Evolutionary conservation across 257 asterid species (phyloP).

Genomic region (Misopates orontium): DNA sequence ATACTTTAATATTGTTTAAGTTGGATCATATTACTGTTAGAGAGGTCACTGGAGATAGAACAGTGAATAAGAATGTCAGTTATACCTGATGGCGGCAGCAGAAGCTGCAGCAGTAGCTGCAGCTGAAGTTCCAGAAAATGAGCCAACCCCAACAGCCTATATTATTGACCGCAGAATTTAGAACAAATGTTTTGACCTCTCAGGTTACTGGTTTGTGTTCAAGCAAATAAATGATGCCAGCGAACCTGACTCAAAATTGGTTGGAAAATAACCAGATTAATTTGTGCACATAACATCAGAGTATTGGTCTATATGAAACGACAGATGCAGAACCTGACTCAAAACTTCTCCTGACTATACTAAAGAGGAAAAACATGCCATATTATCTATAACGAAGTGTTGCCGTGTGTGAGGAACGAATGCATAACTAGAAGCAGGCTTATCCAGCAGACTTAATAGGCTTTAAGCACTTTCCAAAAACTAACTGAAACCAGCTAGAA

Average conservation of each 20-base stretch:
- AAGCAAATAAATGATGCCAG: conserved; percentile 17
- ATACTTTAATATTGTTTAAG: not conserved
- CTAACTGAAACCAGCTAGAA: not conserved
- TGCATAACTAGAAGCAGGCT: conserved; percentile 5
- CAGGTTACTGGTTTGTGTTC: conserved; percentile 17
- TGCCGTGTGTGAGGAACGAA: not conserved
- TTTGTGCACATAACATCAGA: not conserved
- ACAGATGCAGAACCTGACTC: conserved; percentile 15
- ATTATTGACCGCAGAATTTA: conserved; percentile 32
- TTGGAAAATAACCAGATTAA: not conserved
- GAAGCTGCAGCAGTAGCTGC: conserved; percentile 95
- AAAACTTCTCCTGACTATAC: not conserved
- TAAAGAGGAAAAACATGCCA: conserved; percentile 1
- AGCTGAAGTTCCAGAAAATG: conserved; percentile 87
- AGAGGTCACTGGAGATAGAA: conserved; percentile 14
- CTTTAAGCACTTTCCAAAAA: not conserved
- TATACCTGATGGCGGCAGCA: conserved; percentile 94
- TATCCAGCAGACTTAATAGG: conserved; percentile 5
- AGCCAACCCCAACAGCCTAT: conserved; percentile 96
- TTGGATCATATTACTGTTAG: not conserved
- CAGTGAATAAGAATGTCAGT: conserved; percentile 14
- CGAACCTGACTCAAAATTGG: too few relatives aligned
- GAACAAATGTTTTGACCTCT: conserved; percentile 21
- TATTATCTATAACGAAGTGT: not conserved
- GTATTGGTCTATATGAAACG: conserved; percentile 1